These are phyloP conservation scores for Saccharomyces hybrid DNA, from an alignment of 1,139 yeast genomes.

Conservation along the genomic window DNA sequence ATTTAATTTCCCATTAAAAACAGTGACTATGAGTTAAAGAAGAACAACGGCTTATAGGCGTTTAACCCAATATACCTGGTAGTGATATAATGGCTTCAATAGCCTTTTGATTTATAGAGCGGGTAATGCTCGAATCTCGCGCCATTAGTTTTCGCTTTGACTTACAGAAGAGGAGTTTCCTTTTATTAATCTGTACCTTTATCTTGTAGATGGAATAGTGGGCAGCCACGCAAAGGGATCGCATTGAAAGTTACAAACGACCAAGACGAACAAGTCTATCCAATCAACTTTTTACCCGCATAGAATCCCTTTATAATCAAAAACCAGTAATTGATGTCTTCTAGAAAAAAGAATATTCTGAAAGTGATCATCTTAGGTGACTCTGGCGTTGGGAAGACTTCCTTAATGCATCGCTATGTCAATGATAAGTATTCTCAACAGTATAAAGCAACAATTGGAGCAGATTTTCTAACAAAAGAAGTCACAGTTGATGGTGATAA, in stretches of 20 bases:
- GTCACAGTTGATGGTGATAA: conserved; percentile 68
- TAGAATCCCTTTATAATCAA: background rate
- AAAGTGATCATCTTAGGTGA: conserved; percentile 94
- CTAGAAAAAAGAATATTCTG: conserved; percentile 80
- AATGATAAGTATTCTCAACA: conserved; percentile 92
- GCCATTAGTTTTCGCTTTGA: background rate
- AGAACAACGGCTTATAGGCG: background rate
- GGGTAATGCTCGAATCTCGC: background rate
- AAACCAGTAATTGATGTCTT: conserved; percentile 41
- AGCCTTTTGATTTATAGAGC: background rate
- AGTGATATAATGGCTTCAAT: background rate
- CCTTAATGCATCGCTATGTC: conserved; percentile 91
- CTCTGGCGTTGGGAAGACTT: conserved; percentile 96
- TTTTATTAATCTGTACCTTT: background rate
- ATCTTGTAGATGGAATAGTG: background rate
- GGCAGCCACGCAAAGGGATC: background rate
- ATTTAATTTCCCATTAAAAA: background rate
- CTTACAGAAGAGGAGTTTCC: background rate
- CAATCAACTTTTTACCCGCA: background rate
- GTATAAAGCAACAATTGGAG: conserved; percentile 96
- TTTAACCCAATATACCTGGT: background rate
- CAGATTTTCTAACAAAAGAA: conserved; percentile 91
- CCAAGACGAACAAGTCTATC: background rate
- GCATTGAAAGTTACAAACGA: background rate
- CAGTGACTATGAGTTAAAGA: background rate